Percentiles rank a stretch among this genome's conserved stretches.
Conservation (phyloP, 2,329 filamentous ascomycete genomes). For the Colletotrichum sansevieriae region DNA sequence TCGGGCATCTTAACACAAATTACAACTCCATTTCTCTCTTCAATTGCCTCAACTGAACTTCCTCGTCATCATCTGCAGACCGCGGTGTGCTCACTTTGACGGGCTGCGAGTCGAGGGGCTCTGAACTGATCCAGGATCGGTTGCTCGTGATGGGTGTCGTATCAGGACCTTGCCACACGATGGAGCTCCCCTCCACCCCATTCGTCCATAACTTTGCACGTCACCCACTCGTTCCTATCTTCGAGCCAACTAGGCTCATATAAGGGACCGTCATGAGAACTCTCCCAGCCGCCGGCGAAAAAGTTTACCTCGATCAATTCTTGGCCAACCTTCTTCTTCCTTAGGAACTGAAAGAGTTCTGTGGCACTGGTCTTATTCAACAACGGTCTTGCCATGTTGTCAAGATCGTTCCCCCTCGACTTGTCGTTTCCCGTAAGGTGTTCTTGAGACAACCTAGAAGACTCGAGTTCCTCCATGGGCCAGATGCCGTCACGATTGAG, state of each 20-base stretch:
- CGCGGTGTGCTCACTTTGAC: too few relatives aligned
- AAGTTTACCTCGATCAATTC: not conserved
- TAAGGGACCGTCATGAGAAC: not conserved
- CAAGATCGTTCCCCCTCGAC: not conserved
- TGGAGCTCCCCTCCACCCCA: not conserved
- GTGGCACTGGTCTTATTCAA: not conserved
- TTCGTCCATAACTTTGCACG: not conserved
- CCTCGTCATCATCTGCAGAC: too few relatives aligned
- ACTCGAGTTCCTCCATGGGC: conserved; percentile 1
- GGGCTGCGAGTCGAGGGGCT: too few relatives aligned
- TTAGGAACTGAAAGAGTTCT: not conserved
- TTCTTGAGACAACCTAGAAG: not conserved
- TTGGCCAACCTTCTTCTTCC: not conserved
- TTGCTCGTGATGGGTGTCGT: not conserved
- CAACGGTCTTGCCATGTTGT: not conserved
- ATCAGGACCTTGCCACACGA: not conserved
- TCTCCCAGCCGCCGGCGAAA: conserved; percentile 3
- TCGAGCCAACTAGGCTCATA: not conserved
- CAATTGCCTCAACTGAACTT: not conserved
- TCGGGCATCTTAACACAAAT: too few relatives aligned
- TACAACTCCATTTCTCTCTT: not conserved
- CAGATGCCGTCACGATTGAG: not conserved
- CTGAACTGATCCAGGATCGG: too few relatives aligned
- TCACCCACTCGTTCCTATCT: not conserved
- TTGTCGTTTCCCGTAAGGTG: not conserved